Base-by-base conservation (phyloP, 495 filamentous ascomycete species). In the Aspergillus bridgeri region DNA sequence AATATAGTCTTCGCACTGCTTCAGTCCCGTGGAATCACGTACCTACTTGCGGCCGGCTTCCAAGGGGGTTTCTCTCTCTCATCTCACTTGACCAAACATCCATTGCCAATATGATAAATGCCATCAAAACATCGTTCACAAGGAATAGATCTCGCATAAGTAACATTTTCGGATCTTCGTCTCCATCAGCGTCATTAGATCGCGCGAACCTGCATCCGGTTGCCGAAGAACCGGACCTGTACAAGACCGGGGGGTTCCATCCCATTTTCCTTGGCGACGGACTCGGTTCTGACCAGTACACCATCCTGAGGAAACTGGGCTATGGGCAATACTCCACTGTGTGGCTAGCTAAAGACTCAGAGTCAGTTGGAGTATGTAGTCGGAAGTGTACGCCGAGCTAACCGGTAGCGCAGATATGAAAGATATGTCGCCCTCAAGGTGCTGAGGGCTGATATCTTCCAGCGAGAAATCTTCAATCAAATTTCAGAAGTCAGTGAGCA, bases 251-350 rank as follows among this genome's bases (percentile, higher is more conserved):
- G 60, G 90, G 91, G 27, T 94, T 93, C 67, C 90, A 95, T 65
- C 90, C 88, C 0, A 86, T 93, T 13, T 76, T 79, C 47, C 82
- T 94, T 42, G 90, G 91, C 53, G 90, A 95, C 71, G 85, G 84
- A 61, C 93, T 93, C 78, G 88, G 91, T 61, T 83, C 90, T 64
- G 87, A 87, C 45, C 86, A 86, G 72, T 95, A 95, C 73, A 90
- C 85, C 1, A 83, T 95, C 29, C 83, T 92, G 60, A 83, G 89
- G 62, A 95, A 95, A 78, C 80, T 95, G 22, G 90, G 90, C n/a
- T 93, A 89, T 87, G 90, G 90, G 54, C 88, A 91, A 64, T 93
- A 93, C 74, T 92, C 89, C 9, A 94, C 90, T 5, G 90, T 94
- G 42, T 95, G 90, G 90, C 76, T 95, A 38, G 74, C 70, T 18